These are phyloP conservation scores for Globisporangium iwayamae DNA, from an alignment of 352 stramenopile genomes.

Conservation along the genomic window DNA sequence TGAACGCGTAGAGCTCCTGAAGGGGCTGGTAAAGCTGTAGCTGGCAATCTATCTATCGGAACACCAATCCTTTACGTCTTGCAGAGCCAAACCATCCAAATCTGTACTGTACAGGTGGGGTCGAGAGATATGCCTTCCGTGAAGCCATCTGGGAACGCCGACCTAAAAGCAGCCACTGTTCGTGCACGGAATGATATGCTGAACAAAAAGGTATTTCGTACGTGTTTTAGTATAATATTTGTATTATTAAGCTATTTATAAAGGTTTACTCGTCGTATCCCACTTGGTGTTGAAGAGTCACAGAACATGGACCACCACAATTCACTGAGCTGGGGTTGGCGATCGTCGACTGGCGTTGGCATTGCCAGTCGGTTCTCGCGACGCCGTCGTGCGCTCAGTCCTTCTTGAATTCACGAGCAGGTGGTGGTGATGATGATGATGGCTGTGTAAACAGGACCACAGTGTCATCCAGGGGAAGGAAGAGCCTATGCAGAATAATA, in stretches of 20 bases:
- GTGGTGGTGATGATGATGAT: background rate
- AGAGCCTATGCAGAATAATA: background rate
- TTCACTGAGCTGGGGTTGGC: background rate
- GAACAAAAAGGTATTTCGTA: background rate
- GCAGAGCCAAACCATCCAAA: background rate
- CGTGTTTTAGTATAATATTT: background rate
- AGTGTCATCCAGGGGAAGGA: background rate
- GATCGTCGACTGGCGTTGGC: background rate
- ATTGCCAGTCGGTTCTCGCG: slow-evolving; percentile 3
- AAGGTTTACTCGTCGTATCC: background rate
- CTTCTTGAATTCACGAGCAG: background rate
- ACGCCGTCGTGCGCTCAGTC: background rate
- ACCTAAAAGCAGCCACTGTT: background rate
- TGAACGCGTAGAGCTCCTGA: background rate
- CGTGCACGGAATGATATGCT: background rate
- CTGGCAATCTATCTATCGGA: background rate
- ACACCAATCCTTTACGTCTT: no score
- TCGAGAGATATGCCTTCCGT: background rate
- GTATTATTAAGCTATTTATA: background rate
- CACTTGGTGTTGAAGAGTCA: background rate
- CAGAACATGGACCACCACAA: background rate
- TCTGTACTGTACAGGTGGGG: background rate
- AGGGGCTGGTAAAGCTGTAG: background rate
- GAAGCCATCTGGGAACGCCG: background rate
- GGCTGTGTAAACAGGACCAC: background rate